These are phyloP conservation scores for Hemisphaericaspora subhashii DNA, from an alignment of 1,139 yeast genomes.

Conservation along the genomic window DNA sequence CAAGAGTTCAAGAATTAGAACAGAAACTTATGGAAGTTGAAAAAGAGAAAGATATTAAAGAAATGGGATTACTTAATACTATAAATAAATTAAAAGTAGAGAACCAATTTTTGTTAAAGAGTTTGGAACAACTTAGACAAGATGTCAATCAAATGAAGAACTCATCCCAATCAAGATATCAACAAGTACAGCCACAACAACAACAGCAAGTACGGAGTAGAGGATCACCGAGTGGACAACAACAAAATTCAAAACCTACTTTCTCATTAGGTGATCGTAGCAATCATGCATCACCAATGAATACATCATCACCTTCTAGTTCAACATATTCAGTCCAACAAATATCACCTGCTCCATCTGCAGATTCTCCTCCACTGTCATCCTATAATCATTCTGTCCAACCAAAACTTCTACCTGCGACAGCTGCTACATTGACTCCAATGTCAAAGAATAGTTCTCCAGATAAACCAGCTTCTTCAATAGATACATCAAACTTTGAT, in stretches of 20 bases:
- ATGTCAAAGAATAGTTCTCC: conserved; percentile 15
- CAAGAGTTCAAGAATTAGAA: conserved; percentile 50
- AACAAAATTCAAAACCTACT: conserved; percentile 6
- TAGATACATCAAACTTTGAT: conserved; percentile 30
- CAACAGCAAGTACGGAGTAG: conserved; percentile 4
- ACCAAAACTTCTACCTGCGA: conserved; percentile 1
- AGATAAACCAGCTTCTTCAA: conserved; percentile 4
- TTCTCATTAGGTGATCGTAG: conserved; percentile 7
- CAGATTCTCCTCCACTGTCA: conserved; percentile 44
- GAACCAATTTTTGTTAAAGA: conserved; percentile 37
- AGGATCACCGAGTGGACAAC: neutral
- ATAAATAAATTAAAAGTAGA: conserved; percentile 43
- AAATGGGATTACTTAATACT: conserved; percentile 57
- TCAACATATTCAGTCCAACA: conserved; percentile 44
- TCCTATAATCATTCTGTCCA: neutral
- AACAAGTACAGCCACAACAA: conserved; percentile 6
- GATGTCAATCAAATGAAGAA: conserved; percentile 23
- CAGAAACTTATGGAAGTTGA: conserved; percentile 58
- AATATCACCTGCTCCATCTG: conserved; percentile 57
- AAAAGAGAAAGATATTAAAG: conserved; percentile 61
- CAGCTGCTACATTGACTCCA: conserved; percentile 18
- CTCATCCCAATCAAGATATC: conserved; percentile 11
- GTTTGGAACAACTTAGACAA: conserved; percentile 35
- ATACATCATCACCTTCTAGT: conserved; percentile 30
- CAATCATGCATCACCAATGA: conserved; percentile 14